phyloP scores from a whole-genome alignment of 73 alveolate genomes.

The Paramecium biaurelia region DNA sequence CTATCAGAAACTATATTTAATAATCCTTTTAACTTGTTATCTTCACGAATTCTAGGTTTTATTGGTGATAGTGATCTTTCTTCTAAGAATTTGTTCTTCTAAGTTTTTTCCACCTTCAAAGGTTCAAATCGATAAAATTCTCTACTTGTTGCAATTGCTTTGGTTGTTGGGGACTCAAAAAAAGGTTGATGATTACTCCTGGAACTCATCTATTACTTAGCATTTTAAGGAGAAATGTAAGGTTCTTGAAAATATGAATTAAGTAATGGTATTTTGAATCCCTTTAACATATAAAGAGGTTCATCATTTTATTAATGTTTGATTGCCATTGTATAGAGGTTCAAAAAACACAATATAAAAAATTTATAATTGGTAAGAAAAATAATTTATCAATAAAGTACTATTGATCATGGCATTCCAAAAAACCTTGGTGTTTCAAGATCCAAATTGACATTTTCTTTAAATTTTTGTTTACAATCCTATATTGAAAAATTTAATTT shows the following conservation, averaged over 20 bases:
- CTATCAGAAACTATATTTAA: background rate
- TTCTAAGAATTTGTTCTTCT: background rate
- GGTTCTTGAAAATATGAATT: background rate
- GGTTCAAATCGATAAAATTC: background rate
- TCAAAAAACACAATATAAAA: background rate
- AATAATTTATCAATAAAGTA: background rate
- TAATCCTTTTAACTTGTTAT: background rate
- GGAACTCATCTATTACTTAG: background rate
- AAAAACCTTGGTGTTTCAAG: conserved; percentile 18
- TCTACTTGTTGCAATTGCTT: background rate
- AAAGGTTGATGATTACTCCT: background rate
- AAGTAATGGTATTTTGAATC: background rate
- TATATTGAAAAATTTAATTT: background rate
- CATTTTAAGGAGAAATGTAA: background rate
- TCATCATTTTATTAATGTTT: background rate
- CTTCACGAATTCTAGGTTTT: background rate
- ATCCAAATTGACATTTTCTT: background rate
- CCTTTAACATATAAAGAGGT: background rate
- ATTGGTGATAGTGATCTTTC: background rate
- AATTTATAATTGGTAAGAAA: background rate
- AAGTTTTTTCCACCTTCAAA: background rate
- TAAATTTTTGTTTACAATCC: background rate
- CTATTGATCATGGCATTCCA: background rate
- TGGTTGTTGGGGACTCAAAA: background rate
- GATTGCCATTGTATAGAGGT: background rate